These are phyloP conservation scores for Plasmopara viticola DNA, from an alignment of 352 stramenopile genomes.

Conservation along the genomic window DNA sequence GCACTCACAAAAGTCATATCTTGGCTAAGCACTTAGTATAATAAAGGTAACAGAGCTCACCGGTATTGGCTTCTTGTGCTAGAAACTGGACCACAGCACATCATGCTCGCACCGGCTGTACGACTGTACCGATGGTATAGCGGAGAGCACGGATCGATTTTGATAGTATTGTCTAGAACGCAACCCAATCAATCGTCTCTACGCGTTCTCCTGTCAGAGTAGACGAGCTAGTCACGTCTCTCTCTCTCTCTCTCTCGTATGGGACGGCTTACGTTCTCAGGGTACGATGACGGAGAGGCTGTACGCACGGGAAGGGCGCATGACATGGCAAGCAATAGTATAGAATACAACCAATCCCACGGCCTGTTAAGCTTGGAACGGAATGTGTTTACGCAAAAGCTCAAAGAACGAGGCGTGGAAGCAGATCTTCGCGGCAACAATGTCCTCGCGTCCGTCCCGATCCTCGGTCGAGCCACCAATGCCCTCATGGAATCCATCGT, in stretches of 20 bases:
- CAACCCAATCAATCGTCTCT: conserved; percentile 11
- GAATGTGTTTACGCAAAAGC: conserved; percentile 16
- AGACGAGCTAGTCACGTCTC: conserved; percentile 1
- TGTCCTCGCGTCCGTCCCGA: conserved; percentile 20
- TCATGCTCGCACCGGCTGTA: conserved; percentile 22
- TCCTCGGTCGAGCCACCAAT: conserved; percentile 20
- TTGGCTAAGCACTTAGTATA: too few species aligned
- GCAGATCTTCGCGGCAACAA: conserved; percentile 20
- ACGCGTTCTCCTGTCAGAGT: conserved; percentile 12
- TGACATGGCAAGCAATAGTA: conserved; percentile 14
- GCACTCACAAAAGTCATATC: too few species aligned
- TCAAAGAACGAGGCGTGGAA: conserved; percentile 14
- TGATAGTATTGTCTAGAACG: conserved; percentile 5
- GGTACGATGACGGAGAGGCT: conserved; percentile 14
- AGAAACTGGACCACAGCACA: conserved; percentile 25
- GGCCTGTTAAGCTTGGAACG: conserved; percentile 10
- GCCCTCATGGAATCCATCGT: conserved; percentile 27
- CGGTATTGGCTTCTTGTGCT: not conserved
- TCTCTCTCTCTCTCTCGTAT: conserved; percentile 8
- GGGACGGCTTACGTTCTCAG: conserved; percentile 20
- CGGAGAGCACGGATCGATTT: too few species aligned
- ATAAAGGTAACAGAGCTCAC: too few species aligned
- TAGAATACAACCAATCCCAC: conserved; percentile 19
- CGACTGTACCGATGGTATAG: not conserved
- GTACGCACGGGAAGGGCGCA: conserved; percentile 10